phyloP scores from a whole-genome alignment of 805 yeast species.

The Saccharomyces cerevisiae region DNA sequence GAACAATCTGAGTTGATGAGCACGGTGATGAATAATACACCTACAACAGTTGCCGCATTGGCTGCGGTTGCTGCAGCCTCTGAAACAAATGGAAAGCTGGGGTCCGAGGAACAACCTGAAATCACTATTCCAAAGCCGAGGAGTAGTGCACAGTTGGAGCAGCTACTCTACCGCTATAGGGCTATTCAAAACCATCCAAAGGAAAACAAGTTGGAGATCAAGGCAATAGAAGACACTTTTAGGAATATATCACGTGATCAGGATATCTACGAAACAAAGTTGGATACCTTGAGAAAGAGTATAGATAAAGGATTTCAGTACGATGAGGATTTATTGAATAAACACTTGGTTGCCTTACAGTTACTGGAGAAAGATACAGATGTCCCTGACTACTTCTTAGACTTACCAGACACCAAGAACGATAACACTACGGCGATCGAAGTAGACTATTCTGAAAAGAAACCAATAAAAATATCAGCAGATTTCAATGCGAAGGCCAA shows the following conservation, averaged over 20 bases:
- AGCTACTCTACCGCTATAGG: slow-evolving; percentile 26
- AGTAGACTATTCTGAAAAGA: background rate
- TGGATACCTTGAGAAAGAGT: slow-evolving; percentile 24
- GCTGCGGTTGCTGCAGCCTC: background rate
- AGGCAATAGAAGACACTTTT: slow-evolving; percentile 38
- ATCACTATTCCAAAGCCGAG: slow-evolving; percentile 23
- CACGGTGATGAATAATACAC: background rate
- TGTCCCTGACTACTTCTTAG: slow-evolving; percentile 47
- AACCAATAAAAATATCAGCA: slow-evolving; percentile 21
- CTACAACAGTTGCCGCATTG: background rate
- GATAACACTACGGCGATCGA: background rate
- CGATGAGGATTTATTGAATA: slow-evolving; percentile 40
- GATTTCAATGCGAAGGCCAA: slow-evolving; percentile 28
- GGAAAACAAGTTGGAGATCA: slow-evolving; percentile 32
- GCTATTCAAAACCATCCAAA: slow-evolving; percentile 21
- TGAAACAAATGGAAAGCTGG: background rate
- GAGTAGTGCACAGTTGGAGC: slow-evolving; percentile 23
- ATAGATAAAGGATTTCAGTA: slow-evolving; percentile 25
- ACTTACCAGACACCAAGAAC: slow-evolving; percentile 1
- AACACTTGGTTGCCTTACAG: slow-evolving; percentile 59
- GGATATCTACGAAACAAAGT: slow-evolving; percentile 27
- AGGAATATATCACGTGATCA: slow-evolving; percentile 36
- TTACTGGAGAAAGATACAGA: slow-evolving; percentile 57
- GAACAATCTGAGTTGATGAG: background rate
- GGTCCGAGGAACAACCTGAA: background rate